Evolutionary conservation across 768 basidiomycete species (phyloP).

Genomic region (Pleurotus giganteus): DNA sequence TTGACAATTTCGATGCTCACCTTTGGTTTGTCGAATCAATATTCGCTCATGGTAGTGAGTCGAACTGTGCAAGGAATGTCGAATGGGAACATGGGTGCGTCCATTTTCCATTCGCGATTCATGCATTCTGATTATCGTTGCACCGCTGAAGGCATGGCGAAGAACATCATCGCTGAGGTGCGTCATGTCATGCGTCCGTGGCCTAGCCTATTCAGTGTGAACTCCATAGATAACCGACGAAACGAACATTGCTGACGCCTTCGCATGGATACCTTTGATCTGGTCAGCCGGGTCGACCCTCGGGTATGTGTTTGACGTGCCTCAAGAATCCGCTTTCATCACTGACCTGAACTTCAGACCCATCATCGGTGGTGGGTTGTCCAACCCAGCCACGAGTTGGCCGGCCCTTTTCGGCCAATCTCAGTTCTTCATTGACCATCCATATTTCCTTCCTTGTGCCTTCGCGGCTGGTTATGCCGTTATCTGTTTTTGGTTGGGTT

Average conservation of each 20-base stretch:
- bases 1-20: constrained; percentile 26
- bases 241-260: constrained; percentile 21
- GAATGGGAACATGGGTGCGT: constrained; percentile 39
- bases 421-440: constrained; percentile 25
- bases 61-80: constrained; percentile 31
- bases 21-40: constrained; percentile 31
- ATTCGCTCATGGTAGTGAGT: constrained; percentile 27
- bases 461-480: constrained; percentile 22
- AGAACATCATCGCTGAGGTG: constrained; percentile 21
- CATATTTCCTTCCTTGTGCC: constrained; percentile 36
- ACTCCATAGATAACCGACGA: constrained; percentile 16
- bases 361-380: constrained; percentile 30
- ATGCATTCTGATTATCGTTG: neutral
- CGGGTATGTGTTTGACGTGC: neutral
- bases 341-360: constrained; percentile 16
- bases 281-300: constrained; percentile 19
- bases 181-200: neutral
- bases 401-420: constrained; percentile 22
- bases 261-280: constrained; percentile 21
- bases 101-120: neutral
- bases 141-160: constrained; percentile 15
- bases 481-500: constrained; percentile 18
- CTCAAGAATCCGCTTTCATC: neutral
- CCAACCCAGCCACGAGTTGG: constrained; percentile 26
- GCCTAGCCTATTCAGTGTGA: neutral